Percentiles rank a stretch among this genome's conserved stretches.
Evolutionary conservation across 2,329 filamentous ascomycete genomes (phyloP).

Genomic region (Penicillium sp.): DNA sequence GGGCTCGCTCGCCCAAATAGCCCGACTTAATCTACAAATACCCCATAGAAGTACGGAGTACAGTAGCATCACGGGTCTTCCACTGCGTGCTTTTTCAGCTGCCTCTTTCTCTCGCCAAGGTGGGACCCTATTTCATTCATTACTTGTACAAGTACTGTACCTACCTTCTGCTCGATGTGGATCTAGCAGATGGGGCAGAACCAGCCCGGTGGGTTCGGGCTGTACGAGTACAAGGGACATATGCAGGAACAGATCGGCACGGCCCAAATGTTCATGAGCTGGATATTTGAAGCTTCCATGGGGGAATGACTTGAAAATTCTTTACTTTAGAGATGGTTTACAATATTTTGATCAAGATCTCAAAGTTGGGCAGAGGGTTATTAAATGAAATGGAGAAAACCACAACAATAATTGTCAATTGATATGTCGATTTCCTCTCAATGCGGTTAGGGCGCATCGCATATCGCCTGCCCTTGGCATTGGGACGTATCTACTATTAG

Average conservation of each 20-base stretch:
- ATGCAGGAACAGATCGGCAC: background rate
- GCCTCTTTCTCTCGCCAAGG: background rate
- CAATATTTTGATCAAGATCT: background rate
- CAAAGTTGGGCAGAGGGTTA: background rate
- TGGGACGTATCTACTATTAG: background rate
- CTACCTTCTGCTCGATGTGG: background rate
- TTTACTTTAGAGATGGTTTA: background rate
- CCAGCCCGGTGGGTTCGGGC: background rate
- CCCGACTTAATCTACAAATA: no score
- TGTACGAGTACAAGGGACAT: background rate
- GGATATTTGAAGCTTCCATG: no score
- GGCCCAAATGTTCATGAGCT: background rate
- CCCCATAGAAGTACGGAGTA: no score
- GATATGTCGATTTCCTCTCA: background rate
- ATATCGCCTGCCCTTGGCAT: background rate
- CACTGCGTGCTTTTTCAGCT: background rate
- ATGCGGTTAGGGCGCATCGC: background rate
- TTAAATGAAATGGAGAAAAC: background rate
- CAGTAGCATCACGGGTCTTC: no score
- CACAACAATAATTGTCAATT: background rate
- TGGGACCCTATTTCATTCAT: background rate
- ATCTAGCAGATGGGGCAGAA: background rate
- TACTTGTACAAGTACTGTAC: background rate
- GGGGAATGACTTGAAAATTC: background rate
- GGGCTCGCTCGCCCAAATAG: no score